Evolutionary conservation across 2,329 filamentous ascomycete species (phyloP).

Genomic region (Verticillium tricorpus): DNA sequence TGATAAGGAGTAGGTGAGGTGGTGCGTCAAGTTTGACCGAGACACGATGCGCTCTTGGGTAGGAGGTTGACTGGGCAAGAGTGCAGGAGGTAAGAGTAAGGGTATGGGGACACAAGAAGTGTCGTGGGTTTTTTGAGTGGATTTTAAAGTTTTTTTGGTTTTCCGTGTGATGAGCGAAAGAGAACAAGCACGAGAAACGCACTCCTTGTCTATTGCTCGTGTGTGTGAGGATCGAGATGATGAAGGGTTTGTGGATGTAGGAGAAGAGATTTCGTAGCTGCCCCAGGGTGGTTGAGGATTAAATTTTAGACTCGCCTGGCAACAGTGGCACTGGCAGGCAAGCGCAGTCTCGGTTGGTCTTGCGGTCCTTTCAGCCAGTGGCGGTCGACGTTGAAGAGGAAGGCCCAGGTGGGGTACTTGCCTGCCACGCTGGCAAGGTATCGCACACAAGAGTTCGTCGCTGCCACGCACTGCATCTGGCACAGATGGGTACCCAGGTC

Average conservation of each 20-base stretch:
- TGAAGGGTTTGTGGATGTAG: slow-evolving; percentile 37
- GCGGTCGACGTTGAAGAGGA: not conserved
- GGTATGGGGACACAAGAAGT: not conserved
- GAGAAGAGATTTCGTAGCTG: slow-evolving; percentile 32
- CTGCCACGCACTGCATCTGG: not conserved
- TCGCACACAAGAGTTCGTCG: not conserved
- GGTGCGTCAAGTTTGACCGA: slow-evolving; percentile 14
- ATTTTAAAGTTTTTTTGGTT: slow-evolving; percentile 59
- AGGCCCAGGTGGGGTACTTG: not conserved
- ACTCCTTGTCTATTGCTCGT: slow-evolving; percentile 50
- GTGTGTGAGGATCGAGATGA: slow-evolving; percentile 17
- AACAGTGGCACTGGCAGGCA: not conserved
- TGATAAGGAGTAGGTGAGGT: slow-evolving; percentile 1
- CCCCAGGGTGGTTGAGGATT: not conserved
- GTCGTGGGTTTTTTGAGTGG: slow-evolving; percentile 30
- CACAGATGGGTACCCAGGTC: not conserved
- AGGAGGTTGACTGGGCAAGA: slow-evolving; percentile 12
- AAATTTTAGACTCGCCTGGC: not conserved
- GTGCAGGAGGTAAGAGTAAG: slow-evolving; percentile 10
- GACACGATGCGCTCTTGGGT: slow-evolving; percentile 10
- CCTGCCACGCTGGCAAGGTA: not conserved
- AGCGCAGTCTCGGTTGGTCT: not conserved
- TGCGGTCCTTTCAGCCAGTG: not conserved
- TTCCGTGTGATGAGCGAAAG: slow-evolving; percentile 49
- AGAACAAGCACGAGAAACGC: slow-evolving; percentile 55